Percentiles rank a stretch among this genome's conserved stretches.
Evolutionary conservation across 768 basidiomycete species (phyloP).

Genomic region (Chlorophyllum brunneum): DNA sequence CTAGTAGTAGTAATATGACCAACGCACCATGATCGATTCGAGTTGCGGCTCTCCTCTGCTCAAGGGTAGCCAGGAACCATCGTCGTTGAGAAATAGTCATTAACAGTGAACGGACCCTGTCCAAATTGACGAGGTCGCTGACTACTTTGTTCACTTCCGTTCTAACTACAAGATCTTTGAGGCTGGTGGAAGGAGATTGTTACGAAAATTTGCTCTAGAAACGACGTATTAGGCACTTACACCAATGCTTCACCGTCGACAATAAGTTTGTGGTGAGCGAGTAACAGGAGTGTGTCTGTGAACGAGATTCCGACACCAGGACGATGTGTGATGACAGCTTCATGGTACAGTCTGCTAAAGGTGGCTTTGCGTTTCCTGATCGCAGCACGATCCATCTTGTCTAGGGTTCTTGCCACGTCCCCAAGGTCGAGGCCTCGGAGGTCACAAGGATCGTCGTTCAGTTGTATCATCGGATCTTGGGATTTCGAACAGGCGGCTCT

Average conservation of each 20-base stretch:
- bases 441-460: slow-evolving; percentile 19
- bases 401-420: slow-evolving; percentile 56
- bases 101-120: slow-evolving; percentile 79
- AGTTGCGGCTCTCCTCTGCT: slow-evolving; percentile 32
- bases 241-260: slow-evolving; percentile 83
- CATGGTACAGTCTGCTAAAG: slow-evolving; percentile 80
- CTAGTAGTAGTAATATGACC: too few relatives aligned
- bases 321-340: slow-evolving; percentile 73
- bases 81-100: slow-evolving; percentile 70
- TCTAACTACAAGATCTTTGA: slow-evolving; percentile 77
- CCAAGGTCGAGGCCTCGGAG: slow-evolving; percentile 51
- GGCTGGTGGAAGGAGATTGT: slow-evolving; percentile 35
- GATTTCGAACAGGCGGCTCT: slow-evolving; percentile 44
- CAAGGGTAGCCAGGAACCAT: slow-evolving; percentile 53
- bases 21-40: slow-evolving; percentile 38
- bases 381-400: slow-evolving; percentile 57
- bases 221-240: slow-evolving; percentile 43
- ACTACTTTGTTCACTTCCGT: slow-evolving; percentile 78
- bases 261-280: slow-evolving; percentile 91
- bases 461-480: slow-evolving; percentile 28
- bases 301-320: slow-evolving; percentile 83
- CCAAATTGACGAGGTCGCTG: slow-evolving; percentile 79
- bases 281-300: slow-evolving; percentile 79
- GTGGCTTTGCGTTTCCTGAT: slow-evolving; percentile 65
- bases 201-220: background rate